phyloP scores from a whole-genome alignment of 2,329 filamentous ascomycete genomes.

The Penicillium glabrum region DNA sequence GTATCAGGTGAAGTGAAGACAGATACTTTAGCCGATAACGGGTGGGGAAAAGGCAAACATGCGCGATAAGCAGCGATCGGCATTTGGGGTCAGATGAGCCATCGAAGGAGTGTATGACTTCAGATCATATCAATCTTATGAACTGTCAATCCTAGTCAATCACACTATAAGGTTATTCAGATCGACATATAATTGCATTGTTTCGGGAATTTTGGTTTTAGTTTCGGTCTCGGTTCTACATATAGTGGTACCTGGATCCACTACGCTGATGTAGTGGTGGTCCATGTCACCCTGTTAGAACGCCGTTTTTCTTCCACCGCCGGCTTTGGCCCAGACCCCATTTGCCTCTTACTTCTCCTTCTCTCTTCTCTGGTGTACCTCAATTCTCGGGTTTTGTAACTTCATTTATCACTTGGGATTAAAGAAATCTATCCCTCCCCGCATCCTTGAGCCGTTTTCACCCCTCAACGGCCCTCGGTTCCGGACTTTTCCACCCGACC shows the following conservation, averaged over 20 bases:
- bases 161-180: too few relatives aligned
- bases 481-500: conserved; percentile 2
- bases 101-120: background rate
- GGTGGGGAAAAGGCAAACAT: background rate
- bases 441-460: background rate
- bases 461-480: conserved; percentile 8
- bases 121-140: too few relatives aligned
- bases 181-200: background rate
- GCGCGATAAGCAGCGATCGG: background rate
- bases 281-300: conserved; percentile 12
- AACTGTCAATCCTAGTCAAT: too few relatives aligned
- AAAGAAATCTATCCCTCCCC: background rate
- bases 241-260: conserved; percentile 10
- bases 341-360: background rate
- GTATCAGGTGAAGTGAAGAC: background rate
- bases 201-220: background rate
- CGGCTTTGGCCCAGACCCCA: conserved; percentile 11
- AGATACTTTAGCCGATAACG: background rate
- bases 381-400: background rate
- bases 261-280: conserved; percentile 10
- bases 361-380: background rate
- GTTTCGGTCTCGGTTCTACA: background rate
- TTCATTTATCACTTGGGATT: background rate
- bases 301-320: conserved; percentile 12
- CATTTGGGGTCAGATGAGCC: background rate